These are phyloP conservation scores for Fusarium sulawesiense DNA, from an alignment of 2,329 filamentous ascomycete species.

Conservation along the genomic window DNA sequence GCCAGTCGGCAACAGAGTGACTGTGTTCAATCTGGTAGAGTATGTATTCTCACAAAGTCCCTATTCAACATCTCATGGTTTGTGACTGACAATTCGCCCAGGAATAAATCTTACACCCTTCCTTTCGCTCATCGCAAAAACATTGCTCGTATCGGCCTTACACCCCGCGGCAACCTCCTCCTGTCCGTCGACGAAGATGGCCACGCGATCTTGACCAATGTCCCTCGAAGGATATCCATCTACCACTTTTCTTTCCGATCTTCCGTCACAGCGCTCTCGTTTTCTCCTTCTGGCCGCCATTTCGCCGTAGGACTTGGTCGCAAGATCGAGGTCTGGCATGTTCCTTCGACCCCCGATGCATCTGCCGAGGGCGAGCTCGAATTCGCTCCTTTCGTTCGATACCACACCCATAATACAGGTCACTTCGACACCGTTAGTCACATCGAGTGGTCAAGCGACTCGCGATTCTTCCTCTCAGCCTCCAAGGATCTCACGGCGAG, in stretches of 20 bases:
- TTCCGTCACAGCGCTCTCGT: conserved; percentile 84
- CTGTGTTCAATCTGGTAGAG: conserved; percentile 97
- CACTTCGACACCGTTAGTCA: conserved; percentile 89
- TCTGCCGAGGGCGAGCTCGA: conserved; percentile 85
- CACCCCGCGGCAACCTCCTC: conserved; percentile 89
- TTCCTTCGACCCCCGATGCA: conserved; percentile 87
- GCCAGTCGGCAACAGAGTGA: conserved; percentile 94
- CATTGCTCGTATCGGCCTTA: conserved; percentile 87
- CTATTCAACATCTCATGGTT: rapidly evolving
- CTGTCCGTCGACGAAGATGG: conserved; percentile 95
- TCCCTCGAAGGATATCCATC: conserved; percentile 84
- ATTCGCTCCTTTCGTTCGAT: conserved; percentile 92
- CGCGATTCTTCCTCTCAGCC: conserved; percentile 91
- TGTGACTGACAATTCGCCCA: conserved; percentile 56
- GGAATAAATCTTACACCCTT: conserved; percentile 88
- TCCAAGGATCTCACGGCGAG: conserved; percentile 92
- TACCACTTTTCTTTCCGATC: conserved; percentile 96
- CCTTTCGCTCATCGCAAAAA: conserved; percentile 95
- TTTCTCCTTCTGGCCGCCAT: conserved; percentile 89
- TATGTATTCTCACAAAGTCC: conserved; percentile 57
- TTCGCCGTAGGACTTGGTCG: conserved; percentile 91
- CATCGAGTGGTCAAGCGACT: conserved; percentile 96
- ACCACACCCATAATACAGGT: conserved; percentile 85
- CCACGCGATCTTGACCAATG: conserved; percentile 90
- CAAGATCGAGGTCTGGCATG: conserved; percentile 95